A percentile compares a stretch with the other conserved stretches of the same genome.
These are phyloP conservation scores for Solanum chiquidenum DNA, from an alignment of 257 asterid species.

Conservation along the genomic window DNA sequence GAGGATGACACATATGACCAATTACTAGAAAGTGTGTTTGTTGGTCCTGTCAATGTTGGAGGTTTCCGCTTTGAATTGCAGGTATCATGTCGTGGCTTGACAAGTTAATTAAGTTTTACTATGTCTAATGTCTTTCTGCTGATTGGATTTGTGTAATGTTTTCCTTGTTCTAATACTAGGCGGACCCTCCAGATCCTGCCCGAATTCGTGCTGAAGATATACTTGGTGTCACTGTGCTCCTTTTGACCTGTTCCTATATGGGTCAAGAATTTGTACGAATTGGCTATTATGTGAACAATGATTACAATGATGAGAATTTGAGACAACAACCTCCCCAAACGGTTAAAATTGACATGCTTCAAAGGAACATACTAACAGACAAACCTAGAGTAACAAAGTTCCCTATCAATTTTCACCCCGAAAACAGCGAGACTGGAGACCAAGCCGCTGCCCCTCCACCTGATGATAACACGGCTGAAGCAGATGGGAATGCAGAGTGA, in stretches of 20 bases:
- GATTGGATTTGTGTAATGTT: neutral
- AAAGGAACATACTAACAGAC: slow-evolving; percentile 71
- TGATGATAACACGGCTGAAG: slow-evolving; percentile 43
- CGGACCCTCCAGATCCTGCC: slow-evolving; percentile 92
- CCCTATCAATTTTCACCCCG: slow-evolving; percentile 75
- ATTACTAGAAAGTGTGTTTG: slow-evolving; percentile 87
- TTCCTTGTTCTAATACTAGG: slow-evolving; percentile 23
- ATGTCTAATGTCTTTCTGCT: neutral
- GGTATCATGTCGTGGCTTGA: slow-evolving; percentile 27
- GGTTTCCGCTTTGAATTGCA: slow-evolving; percentile 78
- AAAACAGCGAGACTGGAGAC: slow-evolving; percentile 53
- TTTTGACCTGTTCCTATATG: slow-evolving; percentile 84
- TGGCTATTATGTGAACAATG: slow-evolving; percentile 91
- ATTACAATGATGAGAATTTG: slow-evolving; percentile 74
- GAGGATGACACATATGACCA: slow-evolving; percentile 96
- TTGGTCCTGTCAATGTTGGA: slow-evolving; percentile 94
- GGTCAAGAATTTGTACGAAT: slow-evolving; percentile 91
- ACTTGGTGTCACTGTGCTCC: slow-evolving; percentile 86
- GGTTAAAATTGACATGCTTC: slow-evolving; percentile 65
- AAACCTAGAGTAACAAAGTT: slow-evolving; percentile 94
- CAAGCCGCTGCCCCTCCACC: slow-evolving; percentile 26
- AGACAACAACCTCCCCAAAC: slow-evolving; percentile 83
- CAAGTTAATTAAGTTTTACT: neutral
- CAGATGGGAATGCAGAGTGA: slow-evolving; percentile 31
- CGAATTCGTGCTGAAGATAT: slow-evolving; percentile 86